Conservation (phyloP, 176 grass and related monocot genomes). For the Oropetium thomaeum region DNA sequence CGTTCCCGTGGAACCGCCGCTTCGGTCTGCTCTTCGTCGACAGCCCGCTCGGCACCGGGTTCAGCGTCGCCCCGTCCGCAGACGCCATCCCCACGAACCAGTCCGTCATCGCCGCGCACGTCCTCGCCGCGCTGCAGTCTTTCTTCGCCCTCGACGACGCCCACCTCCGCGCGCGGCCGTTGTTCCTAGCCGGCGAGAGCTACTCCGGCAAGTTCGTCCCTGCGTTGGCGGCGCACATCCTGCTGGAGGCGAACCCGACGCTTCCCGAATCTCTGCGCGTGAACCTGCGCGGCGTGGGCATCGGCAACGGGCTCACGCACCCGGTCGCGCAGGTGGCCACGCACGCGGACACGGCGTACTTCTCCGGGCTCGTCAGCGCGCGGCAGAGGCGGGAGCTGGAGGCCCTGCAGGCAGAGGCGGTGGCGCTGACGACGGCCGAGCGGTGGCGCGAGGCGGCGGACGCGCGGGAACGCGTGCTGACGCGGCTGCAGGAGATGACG, state of each 20-base stretch:
- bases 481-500: conserved; percentile 32
- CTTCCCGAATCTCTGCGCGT: background rate
- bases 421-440: background rate
- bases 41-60: conserved; percentile 53
- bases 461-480: background rate
- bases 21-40: conserved; percentile 58
- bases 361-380: conserved; percentile 40
- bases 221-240: conserved; percentile 20
- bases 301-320: conserved; percentile 51
- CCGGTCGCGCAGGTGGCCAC: conserved; percentile 40
- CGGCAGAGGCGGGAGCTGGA: conserved; percentile 22
- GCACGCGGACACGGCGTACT: conserved; percentile 44
- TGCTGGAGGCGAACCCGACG: background rate
- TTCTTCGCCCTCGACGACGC: conserved; percentile 33
- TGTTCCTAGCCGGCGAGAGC: conserved; percentile 53
- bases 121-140: conserved; percentile 28
- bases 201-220: conserved; percentile 55
- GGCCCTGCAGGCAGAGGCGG: conserved; percentile 22
- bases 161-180: conserved; percentile 21
- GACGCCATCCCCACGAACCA: conserved; percentile 40
- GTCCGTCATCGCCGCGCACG: conserved; percentile 35
- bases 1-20: conserved; percentile 49
- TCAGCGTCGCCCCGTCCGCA: conserved; percentile 16
- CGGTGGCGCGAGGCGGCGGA: conserved; percentile 38
- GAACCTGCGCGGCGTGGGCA: conserved; percentile 42